Percentiles rank a stretch among this genome's conserved stretches.
Evolutionary conservation across 148 eudicot species (phyloP).

Genomic region (Dysphania ambrosioides): DNA sequence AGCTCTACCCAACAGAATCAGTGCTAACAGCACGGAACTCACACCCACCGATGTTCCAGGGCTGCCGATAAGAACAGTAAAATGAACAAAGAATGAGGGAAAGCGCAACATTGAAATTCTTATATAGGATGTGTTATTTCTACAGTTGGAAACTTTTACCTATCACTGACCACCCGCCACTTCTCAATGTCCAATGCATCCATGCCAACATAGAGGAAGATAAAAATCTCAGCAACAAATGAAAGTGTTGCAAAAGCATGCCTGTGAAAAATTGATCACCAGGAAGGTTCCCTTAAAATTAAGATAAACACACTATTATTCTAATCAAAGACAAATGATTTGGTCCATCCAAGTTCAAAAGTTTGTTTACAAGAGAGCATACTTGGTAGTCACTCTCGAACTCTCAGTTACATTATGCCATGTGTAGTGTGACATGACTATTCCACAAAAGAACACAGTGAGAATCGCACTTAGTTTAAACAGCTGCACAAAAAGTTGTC

Average conservation of each 20-base stretch:
- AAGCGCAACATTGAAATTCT: too few relatives aligned
- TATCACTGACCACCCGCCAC: conserved; percentile 64
- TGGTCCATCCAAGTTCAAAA: too few relatives aligned
- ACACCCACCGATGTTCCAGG: conserved; percentile 70
- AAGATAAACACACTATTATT: too few relatives aligned
- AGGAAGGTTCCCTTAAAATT: too few relatives aligned
- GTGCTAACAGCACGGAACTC: conserved; percentile 62
- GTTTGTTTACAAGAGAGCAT: too few relatives aligned
- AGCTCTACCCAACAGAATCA: conserved; percentile 82
- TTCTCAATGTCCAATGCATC: conserved; percentile 90
- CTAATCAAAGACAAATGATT: conserved; percentile 18
- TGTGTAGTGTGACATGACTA: conserved; percentile 90
- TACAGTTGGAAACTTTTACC: conserved; percentile 34
- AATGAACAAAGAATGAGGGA: not conserved
- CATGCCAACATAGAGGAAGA: conserved; percentile 91
- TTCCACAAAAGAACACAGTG: conserved; percentile 91
- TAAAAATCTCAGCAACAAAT: conserved; percentile 68
- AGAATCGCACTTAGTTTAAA: conserved; percentile 75
- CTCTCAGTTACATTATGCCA: conserved; percentile 87
- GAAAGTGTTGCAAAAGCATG: conserved; percentile 87
- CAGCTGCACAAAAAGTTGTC: too few relatives aligned
- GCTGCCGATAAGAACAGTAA: conserved; percentile 48
- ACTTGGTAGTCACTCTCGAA: conserved; percentile 89
- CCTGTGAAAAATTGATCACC: too few relatives aligned
- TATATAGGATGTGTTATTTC: too few relatives aligned